Evolutionary conservation across 768 basidiomycete genomes (phyloP).

Genomic region (Coprinellus aureogranulatus): DNA sequence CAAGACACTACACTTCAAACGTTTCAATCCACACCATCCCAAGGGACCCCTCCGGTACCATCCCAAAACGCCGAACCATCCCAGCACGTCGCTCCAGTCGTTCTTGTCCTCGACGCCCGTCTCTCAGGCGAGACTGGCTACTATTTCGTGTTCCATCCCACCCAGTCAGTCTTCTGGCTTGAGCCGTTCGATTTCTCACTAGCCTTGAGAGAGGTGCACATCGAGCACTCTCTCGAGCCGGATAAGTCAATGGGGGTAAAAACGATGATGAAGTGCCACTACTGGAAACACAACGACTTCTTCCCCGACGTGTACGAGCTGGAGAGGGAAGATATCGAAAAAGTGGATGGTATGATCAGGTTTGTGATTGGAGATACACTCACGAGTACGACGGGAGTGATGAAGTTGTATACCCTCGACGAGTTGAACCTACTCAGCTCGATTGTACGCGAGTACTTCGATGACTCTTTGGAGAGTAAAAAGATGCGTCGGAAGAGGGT

Average conservation of each 20-base stretch:
- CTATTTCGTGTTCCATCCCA: slow-evolving; percentile 50
- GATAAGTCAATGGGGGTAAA: slow-evolving; percentile 11
- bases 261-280: too few species aligned
- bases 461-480: neutral
- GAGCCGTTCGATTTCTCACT: slow-evolving; percentile 36
- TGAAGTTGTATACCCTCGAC: slow-evolving; percentile 19
- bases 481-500: neutral
- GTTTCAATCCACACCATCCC: too few species aligned
- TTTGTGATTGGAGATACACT: slow-evolving; percentile 27
- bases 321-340: slow-evolving; percentile 19
- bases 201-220: slow-evolving; percentile 25
- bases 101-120: slow-evolving; percentile 19
- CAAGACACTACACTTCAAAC: too few species aligned
- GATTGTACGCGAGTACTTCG: neutral
- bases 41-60: too few species aligned
- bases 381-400: slow-evolving; percentile 16
- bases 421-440: slow-evolving; percentile 7
- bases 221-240: slow-evolving; percentile 11
- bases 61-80: neutral
- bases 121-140: slow-evolving; percentile 29
- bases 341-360: slow-evolving; percentile 28
- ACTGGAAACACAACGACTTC: slow-evolving; percentile 28
- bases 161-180: slow-evolving; percentile 51
- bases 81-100: neutral
- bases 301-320: slow-evolving; percentile 26